A percentile compares a stretch with the other conserved stretches of the same genome.
Conservation (phyloP, 352 stramenopile genomes). For the Phytophthora boehmeriae region DNA sequence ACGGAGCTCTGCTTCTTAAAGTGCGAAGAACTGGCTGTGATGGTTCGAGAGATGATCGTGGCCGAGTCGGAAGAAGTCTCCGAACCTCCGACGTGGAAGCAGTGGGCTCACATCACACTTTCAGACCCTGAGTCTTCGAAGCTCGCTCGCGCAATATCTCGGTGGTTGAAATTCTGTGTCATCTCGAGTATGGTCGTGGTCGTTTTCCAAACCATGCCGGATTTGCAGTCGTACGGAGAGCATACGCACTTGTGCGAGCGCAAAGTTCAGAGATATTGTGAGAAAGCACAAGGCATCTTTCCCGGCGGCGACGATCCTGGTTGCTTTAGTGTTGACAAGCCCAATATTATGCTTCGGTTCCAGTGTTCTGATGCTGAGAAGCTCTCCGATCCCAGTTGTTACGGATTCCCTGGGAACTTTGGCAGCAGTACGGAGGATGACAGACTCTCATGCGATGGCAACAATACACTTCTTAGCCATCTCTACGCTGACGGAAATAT, state of each 20-base stretch:
- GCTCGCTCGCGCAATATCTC: slow-evolving; percentile 40
- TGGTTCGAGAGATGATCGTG: slow-evolving; percentile 74
- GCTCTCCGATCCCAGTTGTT: slow-evolving; percentile 46
- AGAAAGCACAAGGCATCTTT: slow-evolving; percentile 19
- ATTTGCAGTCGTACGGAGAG: slow-evolving; percentile 76
- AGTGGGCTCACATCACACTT: slow-evolving; percentile 47
- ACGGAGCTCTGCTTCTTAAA: slow-evolving; percentile 53
- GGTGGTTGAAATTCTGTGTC: slow-evolving; percentile 71
- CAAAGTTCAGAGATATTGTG: slow-evolving; percentile 61
- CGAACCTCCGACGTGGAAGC: slow-evolving; percentile 33
- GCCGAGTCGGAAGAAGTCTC: slow-evolving; percentile 46
- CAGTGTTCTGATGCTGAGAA: slow-evolving; percentile 50
- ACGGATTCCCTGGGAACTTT: slow-evolving; percentile 62
- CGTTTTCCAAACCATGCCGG: slow-evolving; percentile 81
- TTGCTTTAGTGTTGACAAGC: slow-evolving; percentile 57
- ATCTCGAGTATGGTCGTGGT: slow-evolving; percentile 78
- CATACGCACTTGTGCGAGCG: slow-evolving; percentile 64
- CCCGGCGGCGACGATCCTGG: slow-evolving; percentile 53
- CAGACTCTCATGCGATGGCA: slow-evolving; percentile 53
- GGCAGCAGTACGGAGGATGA: slow-evolving; percentile 31
- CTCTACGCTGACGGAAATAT: slow-evolving; percentile 3
- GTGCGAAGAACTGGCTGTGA: slow-evolving; percentile 57
- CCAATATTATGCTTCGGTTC: slow-evolving; percentile 49
- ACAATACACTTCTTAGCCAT: slow-evolving; percentile 20
- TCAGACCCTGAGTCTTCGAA: slow-evolving; percentile 54